Percentiles rank a stretch among this genome's conserved stretches.
Evolutionary conservation across 2,329 filamentous ascomycete genomes (phyloP).

Genomic region (Ophiocordyceps australis): DNA sequence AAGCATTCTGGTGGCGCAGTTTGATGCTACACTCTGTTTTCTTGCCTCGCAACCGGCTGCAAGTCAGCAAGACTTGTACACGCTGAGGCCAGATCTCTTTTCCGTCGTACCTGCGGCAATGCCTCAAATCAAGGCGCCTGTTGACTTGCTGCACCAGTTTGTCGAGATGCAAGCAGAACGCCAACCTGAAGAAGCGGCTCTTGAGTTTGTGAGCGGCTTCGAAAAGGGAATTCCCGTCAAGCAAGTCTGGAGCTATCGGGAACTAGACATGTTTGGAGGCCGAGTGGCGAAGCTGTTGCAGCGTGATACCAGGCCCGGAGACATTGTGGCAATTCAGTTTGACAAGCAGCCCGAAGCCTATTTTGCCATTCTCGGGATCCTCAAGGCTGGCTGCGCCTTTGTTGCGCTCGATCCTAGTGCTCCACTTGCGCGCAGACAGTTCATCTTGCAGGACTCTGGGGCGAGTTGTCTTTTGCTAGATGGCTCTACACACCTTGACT

Average conservation of each 20-base stretch:
- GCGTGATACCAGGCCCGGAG: slow-evolving; percentile 29
- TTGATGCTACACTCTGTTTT: slow-evolving; percentile 46
- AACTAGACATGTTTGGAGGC: slow-evolving; percentile 56
- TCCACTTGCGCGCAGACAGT: slow-evolving; percentile 53
- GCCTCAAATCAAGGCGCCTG: slow-evolving; percentile 34
- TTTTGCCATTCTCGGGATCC: slow-evolving; percentile 61
- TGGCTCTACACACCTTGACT: slow-evolving; percentile 10
- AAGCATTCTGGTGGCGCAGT: slow-evolving; percentile 46
- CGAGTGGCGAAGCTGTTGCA: slow-evolving; percentile 49
- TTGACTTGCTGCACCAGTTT: slow-evolving; percentile 55
- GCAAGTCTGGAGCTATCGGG: slow-evolving; percentile 52
- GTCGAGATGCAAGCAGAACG: slow-evolving; percentile 44
- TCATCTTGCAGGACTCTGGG: slow-evolving; percentile 58
- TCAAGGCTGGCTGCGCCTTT: slow-evolving; percentile 70
- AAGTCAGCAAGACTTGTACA: slow-evolving; percentile 18
- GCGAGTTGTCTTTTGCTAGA: slow-evolving; percentile 46
- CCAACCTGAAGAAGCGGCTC: slow-evolving; percentile 42
- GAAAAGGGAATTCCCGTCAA: slow-evolving; percentile 23
- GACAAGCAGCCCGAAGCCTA: slow-evolving; percentile 75
- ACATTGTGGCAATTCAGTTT: slow-evolving; percentile 60
- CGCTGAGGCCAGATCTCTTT: slow-evolving; percentile 22
- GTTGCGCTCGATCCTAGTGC: slow-evolving; percentile 63
- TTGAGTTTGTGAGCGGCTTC: slow-evolving; percentile 55
- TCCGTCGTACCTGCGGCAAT: slow-evolving; percentile 48
- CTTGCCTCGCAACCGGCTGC: slow-evolving; percentile 31